These are phyloP conservation scores for Yamadazyma friedrichii DNA, from an alignment of 1,139 yeast genomes.

Conservation along the genomic window DNA sequence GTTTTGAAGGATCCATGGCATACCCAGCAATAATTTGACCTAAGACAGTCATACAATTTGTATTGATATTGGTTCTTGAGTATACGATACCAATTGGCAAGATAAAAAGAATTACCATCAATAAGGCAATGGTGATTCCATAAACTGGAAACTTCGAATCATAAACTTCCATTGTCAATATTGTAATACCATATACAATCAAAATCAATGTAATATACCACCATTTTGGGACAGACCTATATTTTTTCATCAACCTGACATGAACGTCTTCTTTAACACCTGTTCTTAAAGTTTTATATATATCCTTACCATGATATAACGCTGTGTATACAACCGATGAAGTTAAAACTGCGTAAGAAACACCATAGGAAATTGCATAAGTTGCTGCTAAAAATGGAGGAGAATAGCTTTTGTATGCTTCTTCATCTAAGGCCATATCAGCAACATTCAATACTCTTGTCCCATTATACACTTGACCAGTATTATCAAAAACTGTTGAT, in stretches of 20 bases:
- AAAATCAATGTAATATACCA: conserved; percentile 54
- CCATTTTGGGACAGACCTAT: conserved; percentile 66
- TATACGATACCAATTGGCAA: conserved; percentile 46
- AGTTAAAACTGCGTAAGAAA: conserved; percentile 59
- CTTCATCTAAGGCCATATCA: conserved; percentile 42
- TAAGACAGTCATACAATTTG: conserved; percentile 46
- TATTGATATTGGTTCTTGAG: conserved; percentile 38
- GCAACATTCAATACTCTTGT: conserved; percentile 40
- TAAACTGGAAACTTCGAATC: conserved; percentile 45
- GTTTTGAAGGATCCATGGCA: conserved; percentile 45
- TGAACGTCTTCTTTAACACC: conserved; percentile 48
- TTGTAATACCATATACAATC: conserved; percentile 37
- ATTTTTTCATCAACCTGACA: conserved; percentile 57
- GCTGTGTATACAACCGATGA: conserved; percentile 39
- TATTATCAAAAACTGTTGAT: conserved; percentile 39
- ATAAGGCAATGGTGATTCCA: conserved; percentile 36
- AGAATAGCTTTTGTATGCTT: conserved; percentile 50
- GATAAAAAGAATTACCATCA: conserved; percentile 40
- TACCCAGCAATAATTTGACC: conserved; percentile 47
- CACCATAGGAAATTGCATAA: conserved; percentile 59
- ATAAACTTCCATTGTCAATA: conserved; percentile 40
- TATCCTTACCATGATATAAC: conserved; percentile 56
- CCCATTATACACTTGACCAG: conserved; percentile 34
- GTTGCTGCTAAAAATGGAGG: conserved; percentile 60
- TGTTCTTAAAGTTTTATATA: conserved; percentile 40